Conservation (phyloP, 2,329 filamentous ascomycete species). For the Phyllosticta citrichinensis region DNA sequence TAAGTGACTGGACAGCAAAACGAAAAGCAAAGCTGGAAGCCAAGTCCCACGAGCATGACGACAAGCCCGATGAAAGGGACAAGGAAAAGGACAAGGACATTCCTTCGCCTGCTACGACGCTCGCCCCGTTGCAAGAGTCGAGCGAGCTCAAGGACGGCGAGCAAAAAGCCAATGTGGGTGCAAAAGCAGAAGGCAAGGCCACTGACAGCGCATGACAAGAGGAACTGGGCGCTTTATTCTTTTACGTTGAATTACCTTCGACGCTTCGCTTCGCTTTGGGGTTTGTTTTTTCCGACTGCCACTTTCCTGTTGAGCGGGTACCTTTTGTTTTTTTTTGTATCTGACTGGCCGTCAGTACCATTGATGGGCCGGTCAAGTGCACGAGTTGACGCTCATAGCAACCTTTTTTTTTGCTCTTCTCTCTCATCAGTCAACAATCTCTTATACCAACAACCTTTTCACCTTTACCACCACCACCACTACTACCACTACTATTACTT, state of each 20-base stretch:
- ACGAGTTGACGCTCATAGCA: neutral
- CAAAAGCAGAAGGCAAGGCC: neutral
- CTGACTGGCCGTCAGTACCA: neutral
- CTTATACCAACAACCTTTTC: neutral
- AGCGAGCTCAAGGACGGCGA: neutral
- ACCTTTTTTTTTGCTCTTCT: neutral
- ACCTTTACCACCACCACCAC: neutral
- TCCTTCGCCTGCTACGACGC: neutral
- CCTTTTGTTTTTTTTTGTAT: neutral
- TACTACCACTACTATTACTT: neutral
- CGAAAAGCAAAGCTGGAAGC: constrained; percentile 7
- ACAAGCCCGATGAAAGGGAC: neutral
- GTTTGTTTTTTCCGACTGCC: neutral
- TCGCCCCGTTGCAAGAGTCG: neutral
- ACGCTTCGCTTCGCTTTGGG: neutral
- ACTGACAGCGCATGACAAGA: neutral
- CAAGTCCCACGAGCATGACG: neutral
- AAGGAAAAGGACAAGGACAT: neutral
- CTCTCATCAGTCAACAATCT: neutral
- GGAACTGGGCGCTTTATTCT: neutral
- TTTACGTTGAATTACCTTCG: neutral
- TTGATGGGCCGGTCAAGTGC: neutral
- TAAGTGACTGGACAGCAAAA: constrained; percentile 10
- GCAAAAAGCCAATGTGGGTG: neutral
- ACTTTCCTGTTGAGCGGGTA: neutral